A percentile compares a stretch with the other conserved stretches of the same genome.
Evolutionary conservation across 768 basidiomycete species (phyloP).

Genomic region (Boletus huronensis): DNA sequence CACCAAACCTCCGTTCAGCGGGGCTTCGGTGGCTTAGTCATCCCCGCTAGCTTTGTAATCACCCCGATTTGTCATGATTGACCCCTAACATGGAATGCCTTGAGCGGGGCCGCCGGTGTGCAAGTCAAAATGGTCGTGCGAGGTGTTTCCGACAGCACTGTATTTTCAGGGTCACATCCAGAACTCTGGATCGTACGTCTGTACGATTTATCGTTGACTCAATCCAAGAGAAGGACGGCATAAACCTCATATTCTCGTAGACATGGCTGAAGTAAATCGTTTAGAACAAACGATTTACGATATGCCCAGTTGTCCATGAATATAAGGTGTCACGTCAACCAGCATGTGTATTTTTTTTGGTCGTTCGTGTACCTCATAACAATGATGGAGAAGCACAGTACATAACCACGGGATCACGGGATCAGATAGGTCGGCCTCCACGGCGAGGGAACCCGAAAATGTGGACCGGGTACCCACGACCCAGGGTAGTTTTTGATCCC

Average conservation of each 20-base stretch:
- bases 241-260: no score
- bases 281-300: background rate
- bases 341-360: background rate
- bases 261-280: no score
- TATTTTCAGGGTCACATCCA: background rate
- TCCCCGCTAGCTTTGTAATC: constrained; percentile 4
- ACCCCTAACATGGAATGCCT: constrained; percentile 4
- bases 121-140: background rate
- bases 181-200: background rate
- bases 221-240: no score
- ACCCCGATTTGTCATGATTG: constrained; percentile 6
- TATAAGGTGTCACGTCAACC: background rate
- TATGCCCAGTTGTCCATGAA: background rate
- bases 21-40: constrained; percentile 18
- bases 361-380: background rate
- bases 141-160: background rate
- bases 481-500: background rate
- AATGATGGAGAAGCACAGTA: no score
- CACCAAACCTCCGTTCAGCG: background rate
- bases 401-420: background rate
- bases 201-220: no score
- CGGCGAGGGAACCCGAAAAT: background rate
- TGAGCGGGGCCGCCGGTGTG: no score
- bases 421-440: background rate
- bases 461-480: background rate